These are phyloP conservation scores for Tillandsia fasciculata DNA, from an alignment of 176 grass and related monocot genomes.

Conservation along the genomic window DNA sequence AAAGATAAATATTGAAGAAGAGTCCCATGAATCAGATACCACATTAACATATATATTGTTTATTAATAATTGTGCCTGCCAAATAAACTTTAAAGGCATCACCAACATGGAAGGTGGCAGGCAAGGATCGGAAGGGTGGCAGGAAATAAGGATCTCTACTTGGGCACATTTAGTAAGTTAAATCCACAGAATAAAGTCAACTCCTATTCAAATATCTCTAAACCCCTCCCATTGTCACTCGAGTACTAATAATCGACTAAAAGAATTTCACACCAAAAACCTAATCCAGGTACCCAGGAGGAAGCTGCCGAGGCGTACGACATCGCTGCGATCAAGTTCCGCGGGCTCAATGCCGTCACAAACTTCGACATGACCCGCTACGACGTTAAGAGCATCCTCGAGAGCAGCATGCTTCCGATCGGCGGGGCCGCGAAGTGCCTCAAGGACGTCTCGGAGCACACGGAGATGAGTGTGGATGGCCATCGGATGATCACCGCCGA, in stretches of 20 bases:
- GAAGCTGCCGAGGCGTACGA: slow-evolving; percentile 81
- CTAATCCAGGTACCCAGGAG: slow-evolving; percentile 55
- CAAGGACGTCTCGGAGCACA: slow-evolving; percentile 39
- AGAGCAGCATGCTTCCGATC: slow-evolving; percentile 46
- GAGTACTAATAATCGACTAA: no score
- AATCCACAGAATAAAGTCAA: slow-evolving; percentile 1
- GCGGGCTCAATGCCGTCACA: slow-evolving; percentile 66
- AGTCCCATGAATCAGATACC: no score
- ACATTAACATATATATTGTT: neutral
- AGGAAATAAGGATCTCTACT: slow-evolving; percentile 80
- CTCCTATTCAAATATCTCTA: neutral
- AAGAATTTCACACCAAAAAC: neutral
- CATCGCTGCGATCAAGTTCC: slow-evolving; percentile 73
- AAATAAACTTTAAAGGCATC: slow-evolving; percentile 35
- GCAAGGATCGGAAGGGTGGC: slow-evolving; percentile 74
- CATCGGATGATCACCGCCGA: neutral
- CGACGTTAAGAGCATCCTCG: slow-evolving; percentile 63
- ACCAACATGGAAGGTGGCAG: slow-evolving; percentile 85
- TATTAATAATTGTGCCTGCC: neutral
- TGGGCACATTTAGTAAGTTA: slow-evolving; percentile 72
- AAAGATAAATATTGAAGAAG: no score
- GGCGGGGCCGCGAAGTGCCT: slow-evolving; percentile 31
- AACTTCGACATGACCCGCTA: slow-evolving; percentile 88
- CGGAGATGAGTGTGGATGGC: slow-evolving; percentile 17
- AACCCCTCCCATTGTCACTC: neutral